Evolutionary conservation across 257 asterid species (phyloP).

Genomic region (Mentha longifolia): DNA sequence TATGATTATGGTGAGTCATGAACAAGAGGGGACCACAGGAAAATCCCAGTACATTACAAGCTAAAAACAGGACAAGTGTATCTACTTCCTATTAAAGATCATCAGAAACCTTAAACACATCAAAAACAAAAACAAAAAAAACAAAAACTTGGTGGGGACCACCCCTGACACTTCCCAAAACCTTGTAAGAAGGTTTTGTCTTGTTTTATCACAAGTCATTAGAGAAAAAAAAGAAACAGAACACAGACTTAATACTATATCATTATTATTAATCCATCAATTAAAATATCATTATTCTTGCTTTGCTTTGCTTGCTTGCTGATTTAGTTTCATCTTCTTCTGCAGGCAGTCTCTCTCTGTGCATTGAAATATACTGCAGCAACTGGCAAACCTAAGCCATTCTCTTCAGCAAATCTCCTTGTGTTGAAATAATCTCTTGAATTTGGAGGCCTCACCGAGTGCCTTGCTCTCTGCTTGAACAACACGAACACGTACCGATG

Average conservation of each 20-base stretch:
- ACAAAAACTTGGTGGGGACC: conserved; percentile 24
- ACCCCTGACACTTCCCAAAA: conserved; percentile 20
- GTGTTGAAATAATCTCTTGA: conserved; percentile 76
- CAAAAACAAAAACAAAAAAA: background rate
- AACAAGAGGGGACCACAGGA: conserved; percentile 37
- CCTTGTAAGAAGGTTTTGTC: conserved; percentile 7
- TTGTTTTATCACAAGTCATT: background rate
- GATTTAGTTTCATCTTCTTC: conserved; percentile 54
- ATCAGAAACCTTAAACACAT: conserved; percentile 38
- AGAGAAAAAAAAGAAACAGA: background rate
- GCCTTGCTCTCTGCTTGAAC: conserved; percentile 72
- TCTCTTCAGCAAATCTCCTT: conserved; percentile 57
- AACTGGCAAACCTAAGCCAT: conserved; percentile 74
- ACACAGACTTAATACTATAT: background rate
- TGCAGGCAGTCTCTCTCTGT: conserved; percentile 87
- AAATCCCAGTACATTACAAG: conserved; percentile 18
- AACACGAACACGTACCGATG: conserved; percentile 78
- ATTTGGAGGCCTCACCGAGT: conserved; percentile 59
- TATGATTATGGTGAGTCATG: too few species aligned
- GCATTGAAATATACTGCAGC: conserved; percentile 89
- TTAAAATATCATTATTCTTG: too few species aligned
- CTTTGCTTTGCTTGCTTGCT: background rate
- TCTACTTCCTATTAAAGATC: background rate
- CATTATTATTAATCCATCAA: too few species aligned
- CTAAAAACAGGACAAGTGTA: background rate